phyloP scores from a whole-genome alignment of 2,329 filamentous ascomycete genomes.

The Eutypella sp. region DNA sequence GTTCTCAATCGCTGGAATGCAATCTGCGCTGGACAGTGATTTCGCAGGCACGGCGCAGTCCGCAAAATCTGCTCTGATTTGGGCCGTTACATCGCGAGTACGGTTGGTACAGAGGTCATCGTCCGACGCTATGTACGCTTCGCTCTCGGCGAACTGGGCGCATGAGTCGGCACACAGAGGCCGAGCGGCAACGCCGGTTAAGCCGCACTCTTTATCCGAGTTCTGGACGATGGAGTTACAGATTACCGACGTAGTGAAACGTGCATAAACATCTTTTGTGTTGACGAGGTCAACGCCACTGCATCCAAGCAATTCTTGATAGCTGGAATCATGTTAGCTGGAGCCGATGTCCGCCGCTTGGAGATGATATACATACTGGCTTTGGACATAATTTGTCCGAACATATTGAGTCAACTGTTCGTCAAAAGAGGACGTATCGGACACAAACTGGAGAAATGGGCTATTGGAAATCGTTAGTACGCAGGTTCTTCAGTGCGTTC shows the following conservation, averaged over 20 bases:
- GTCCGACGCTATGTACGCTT: constrained; percentile 77
- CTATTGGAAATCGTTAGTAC: constrained; percentile 39
- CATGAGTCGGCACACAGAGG: constrained; percentile 90
- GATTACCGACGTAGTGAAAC: constrained; percentile 86
- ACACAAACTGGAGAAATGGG: constrained; percentile 80
- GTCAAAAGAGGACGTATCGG: constrained; percentile 73
- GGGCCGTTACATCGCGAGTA: constrained; percentile 58
- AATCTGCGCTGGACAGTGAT: constrained; percentile 66
- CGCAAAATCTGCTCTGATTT: constrained; percentile 89
- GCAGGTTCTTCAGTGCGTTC: not conserved
- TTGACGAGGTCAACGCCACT: constrained; percentile 70
- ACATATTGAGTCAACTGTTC: constrained; percentile 68
- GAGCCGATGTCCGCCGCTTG: no score
- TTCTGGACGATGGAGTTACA: constrained; percentile 94
- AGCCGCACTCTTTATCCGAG: constrained; percentile 64
- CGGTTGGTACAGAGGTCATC: constrained; percentile 65
- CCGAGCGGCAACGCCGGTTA: constrained; percentile 58
- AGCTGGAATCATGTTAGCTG: constrained; percentile 50
- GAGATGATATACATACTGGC: constrained; percentile 62
- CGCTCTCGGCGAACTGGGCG: constrained; percentile 80
- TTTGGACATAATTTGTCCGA: constrained; percentile 65
- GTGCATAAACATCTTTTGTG: constrained; percentile 78
- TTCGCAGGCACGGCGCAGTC: constrained; percentile 81
- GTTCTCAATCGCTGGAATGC: constrained; percentile 72
- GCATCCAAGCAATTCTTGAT: constrained; percentile 76